Evolutionary conservation across 768 basidiomycete genomes (phyloP).

Genomic region (Clathrus columnatus): DNA sequence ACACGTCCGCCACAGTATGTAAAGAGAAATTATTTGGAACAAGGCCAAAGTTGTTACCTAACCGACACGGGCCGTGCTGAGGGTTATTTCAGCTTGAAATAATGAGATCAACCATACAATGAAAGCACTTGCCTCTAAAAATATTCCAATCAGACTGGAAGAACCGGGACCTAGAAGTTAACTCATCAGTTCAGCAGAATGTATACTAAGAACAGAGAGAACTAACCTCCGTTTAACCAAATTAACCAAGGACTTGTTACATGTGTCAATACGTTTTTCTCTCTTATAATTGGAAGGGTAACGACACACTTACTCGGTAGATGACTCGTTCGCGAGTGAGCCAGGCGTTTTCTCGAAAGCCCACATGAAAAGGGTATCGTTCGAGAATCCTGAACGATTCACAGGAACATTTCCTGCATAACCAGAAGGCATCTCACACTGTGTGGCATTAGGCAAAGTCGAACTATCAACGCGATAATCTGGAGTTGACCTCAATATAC

Average conservation of each 20-base stretch:
- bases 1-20: slow-evolving; percentile 45
- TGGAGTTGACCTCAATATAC: slow-evolving; percentile 2
- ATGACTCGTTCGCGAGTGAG: slow-evolving; percentile 23
- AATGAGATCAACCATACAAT: background rate
- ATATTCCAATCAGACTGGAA: slow-evolving; percentile 2
- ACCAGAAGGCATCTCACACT: slow-evolving; percentile 22
- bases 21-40: slow-evolving; percentile 48
- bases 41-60: slow-evolving; percentile 42
- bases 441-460: slow-evolving; percentile 27
- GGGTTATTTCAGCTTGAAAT: background rate
- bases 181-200: too few relatives aligned
- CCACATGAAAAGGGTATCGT: slow-evolving; percentile 34
- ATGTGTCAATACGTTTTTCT: background rate
- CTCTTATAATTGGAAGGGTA: too few relatives aligned
- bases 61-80: slow-evolving; percentile 58
- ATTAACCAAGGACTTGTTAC: slow-evolving; percentile 2
- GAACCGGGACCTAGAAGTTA: slow-evolving; percentile 6
- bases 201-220: background rate
- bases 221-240: slow-evolving; percentile 12
- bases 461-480: slow-evolving; percentile 20
- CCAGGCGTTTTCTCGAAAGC: slow-evolving; percentile 29
- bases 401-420: slow-evolving; percentile 31
- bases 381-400: slow-evolving; percentile 23
- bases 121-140: slow-evolving; percentile 1
- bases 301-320: too few relatives aligned